Percentiles rank a stretch among this genome's conserved stretches.
These are phyloP conservation scores for Lichtheimia hyalospora DNA, from an alignment of 371 early-diverging fungal genomes.

Conservation along the genomic window DNA sequence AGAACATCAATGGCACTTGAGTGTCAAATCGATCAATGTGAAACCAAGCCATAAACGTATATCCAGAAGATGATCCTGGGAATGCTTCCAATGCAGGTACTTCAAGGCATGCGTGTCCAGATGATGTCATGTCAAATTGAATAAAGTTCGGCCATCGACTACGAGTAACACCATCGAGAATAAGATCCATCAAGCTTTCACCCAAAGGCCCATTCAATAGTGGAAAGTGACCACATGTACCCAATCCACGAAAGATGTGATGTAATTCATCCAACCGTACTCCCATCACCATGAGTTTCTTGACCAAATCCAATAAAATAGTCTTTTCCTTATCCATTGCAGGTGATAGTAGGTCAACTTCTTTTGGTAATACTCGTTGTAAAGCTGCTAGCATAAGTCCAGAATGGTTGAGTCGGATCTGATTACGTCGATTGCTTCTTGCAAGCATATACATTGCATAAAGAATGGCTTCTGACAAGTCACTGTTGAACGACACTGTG, in stretches of 20 bases:
- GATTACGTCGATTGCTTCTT: constrained; percentile 61
- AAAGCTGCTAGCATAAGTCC: constrained; percentile 56
- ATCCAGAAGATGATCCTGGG: constrained; percentile 58
- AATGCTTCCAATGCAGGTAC: constrained; percentile 41
- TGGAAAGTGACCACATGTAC: constrained; percentile 12
- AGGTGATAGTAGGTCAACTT: constrained; percentile 11
- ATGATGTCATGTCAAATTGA: constrained; percentile 54
- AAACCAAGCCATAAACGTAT: constrained; percentile 68
- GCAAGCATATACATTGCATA: constrained; percentile 50
- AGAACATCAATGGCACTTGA: constrained; percentile 39
- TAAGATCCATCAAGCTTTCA: constrained; percentile 47
- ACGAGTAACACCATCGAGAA: constrained; percentile 59
- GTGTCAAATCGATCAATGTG: constrained; percentile 65
- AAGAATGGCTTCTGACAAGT: constrained; percentile 46
- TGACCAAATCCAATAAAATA: constrained; percentile 50
- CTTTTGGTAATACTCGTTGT: constrained; percentile 42
- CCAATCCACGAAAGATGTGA: constrained; percentile 59
- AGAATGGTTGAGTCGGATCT: constrained; percentile 60
- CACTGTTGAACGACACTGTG: constrained; percentile 29
- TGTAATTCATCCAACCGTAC: constrained; percentile 57
- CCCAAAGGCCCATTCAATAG: constrained; percentile 13
- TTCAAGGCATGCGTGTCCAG: constrained; percentile 44
- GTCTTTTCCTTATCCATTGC: constrained; percentile 29
- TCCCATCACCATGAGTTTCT: constrained; percentile 66
- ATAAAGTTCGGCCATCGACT: constrained; percentile 72